These are phyloP conservation scores for Echites panduratus DNA, from an alignment of 257 asterid species.

Conservation along the genomic window DNA sequence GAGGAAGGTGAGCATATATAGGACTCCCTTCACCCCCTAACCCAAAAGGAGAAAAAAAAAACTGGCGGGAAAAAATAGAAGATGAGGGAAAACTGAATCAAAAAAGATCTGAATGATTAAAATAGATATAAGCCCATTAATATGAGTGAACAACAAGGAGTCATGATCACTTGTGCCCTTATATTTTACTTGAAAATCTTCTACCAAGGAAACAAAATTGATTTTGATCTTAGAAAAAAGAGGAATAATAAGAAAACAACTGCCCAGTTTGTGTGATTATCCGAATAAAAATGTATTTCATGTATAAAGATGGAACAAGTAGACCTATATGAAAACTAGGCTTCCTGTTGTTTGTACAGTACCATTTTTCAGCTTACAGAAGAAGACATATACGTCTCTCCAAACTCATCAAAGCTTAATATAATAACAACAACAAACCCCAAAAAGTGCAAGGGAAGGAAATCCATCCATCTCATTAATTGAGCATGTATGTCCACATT, in stretches of 20 bases:
- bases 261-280: not conserved
- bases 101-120: not conserved
- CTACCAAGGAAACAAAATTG: not conserved
- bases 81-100: not conserved
- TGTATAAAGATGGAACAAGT: not conserved
- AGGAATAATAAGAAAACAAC: not conserved
- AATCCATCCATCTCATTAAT: not conserved
- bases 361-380: not conserved
- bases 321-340: not conserved
- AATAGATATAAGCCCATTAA: not conserved
- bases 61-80: not conserved
- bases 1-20: not conserved
- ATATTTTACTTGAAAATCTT: not conserved
- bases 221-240: not conserved
- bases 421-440: not conserved
- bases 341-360: not conserved
- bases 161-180: not conserved
- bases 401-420: not conserved
- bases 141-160: not conserved
- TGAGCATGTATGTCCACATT: not conserved
- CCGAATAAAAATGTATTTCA: not conserved
- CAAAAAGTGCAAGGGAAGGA: not conserved
- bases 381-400: not conserved
- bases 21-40: not conserved
- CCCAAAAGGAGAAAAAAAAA: constrained; percentile 7